Evolutionary conservation across 1,284 basidiomycete genomes (phyloP), one percentile per base, ranked within the genome.

Genomic region (Agroathelia rolfsii): DNA sequence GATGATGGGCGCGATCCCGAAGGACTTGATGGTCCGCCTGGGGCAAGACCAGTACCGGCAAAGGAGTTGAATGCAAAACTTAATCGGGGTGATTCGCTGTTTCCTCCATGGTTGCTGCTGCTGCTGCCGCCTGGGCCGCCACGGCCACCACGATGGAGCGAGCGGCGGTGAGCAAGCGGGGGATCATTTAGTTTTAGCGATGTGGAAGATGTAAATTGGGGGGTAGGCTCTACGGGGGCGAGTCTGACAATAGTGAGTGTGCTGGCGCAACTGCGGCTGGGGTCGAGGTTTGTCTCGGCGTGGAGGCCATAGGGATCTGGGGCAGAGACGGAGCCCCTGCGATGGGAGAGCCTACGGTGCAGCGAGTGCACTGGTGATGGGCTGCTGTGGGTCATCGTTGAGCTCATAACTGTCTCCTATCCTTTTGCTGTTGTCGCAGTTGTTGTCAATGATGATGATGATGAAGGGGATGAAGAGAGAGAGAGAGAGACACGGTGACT

Each of bases 231-330:
- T 49, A 28, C 21, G 52, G 35, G 36, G 40, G 58, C 24, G 28
- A 83, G 73, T 35, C 76, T 74, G 25, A 84, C 75, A 55, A 86
- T 83, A 32, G 79, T 83, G 27, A 86, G 64, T 3, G 62, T 73
- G 50, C 74, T 80, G 19, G 71, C 70, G 0, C 72, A 67, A 2
- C 68, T 59, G 39, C 74, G 56, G 32, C 58, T 55, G 4, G 72
- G 66, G 49, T 72, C 63, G 37, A 64, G 49, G 48, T 75, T 75
- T 28, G 72, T 46, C 6, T 56, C 47, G 8, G 63, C 48, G 45
- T 76, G 68, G 5, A 59, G 53, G 27, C 68, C 78, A 46, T 61
- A 74, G 0, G 81, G 81, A 49, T 85, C 81, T 1, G 65, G 53
- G 0, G 82, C 81, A 21, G 69, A 61, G 16, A 66, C 53, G 1